phyloP scores from a whole-genome alignment of 805 yeast species.

The Nakazawaea laoshanensis region DNA sequence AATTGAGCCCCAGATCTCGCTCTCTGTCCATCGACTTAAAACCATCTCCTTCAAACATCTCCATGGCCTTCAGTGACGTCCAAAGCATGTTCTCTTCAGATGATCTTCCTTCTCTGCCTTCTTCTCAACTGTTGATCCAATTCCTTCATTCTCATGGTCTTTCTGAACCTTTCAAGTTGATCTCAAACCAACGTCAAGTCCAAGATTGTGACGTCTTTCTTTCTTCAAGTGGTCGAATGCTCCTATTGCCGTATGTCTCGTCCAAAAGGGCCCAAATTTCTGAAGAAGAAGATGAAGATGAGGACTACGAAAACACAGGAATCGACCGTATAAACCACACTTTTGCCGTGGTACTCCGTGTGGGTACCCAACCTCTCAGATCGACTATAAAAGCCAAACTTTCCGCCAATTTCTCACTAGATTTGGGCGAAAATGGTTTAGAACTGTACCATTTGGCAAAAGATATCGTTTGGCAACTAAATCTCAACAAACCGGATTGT shows the following conservation, averaged over 20 bases:
- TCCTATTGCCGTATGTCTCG: constrained; percentile 25
- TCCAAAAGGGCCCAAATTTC: constrained; percentile 15
- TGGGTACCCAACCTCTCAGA: constrained; percentile 33
- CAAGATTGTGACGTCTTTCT: constrained; percentile 13
- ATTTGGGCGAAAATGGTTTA: too few relatives aligned
- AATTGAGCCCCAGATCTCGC: too few relatives aligned
- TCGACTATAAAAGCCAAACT: constrained; percentile 30
- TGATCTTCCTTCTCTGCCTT: neutral
- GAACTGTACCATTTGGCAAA: constrained; percentile 33
- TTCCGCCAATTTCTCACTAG: too few relatives aligned
- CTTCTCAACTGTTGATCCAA: neutral
- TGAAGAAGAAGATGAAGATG: constrained; percentile 18
- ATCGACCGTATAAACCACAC: constrained; percentile 32
- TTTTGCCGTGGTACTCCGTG: constrained; percentile 40
- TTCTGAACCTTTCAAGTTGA: constrained; percentile 4
- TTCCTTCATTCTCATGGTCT: constrained; percentile 8
- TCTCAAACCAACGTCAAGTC: neutral
- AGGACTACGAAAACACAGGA: constrained; percentile 15
- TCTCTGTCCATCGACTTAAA: constrained; percentile 6
- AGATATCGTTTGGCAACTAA: constrained; percentile 34
- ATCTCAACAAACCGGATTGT: constrained; percentile 27
- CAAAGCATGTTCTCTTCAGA: constrained; percentile 4
- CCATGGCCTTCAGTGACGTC: constrained; percentile 4
- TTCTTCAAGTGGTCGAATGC: constrained; percentile 24
- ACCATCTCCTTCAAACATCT: constrained; percentile 4